Evolutionary conservation across 2,329 filamentous ascomycete genomes (phyloP), one percentile per base, ranked within the genome.

Genomic region (Colletotrichum liaoningense): DNA sequence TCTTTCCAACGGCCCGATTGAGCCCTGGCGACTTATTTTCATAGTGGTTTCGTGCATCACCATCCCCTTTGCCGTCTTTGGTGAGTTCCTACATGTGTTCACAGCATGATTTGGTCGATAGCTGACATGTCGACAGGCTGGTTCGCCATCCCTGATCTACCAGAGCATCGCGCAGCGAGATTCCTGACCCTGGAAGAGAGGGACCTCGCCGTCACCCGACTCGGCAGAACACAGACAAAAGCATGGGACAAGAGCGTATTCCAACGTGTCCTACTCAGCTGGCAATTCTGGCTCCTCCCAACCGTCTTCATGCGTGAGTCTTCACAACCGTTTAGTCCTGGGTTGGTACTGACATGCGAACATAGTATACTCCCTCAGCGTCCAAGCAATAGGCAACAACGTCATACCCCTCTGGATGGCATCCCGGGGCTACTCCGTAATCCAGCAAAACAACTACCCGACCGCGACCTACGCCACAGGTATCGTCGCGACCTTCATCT

Each of bases 371-470:
- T 86, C 84, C 0, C 81, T 86, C 3, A 83, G 82, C 24, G 82
- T 86, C 0, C 84, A 86, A 74, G 81, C 81, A 62, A 79, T 86
- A 1, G 75, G 77, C 16, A 86, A 86, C 78, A 86, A 86, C 52
- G 84, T 86, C 5, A 85, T 86, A 78, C 81, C 80, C 28, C 77
- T 85, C 22, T 86, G 84, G 84, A 84, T 86, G 81, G 81, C 81
- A 2, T 84, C 84, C 0, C 80, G 83, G 3, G 84, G 85, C 3
- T 86, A 86, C 72, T 83, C 78, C 3, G 78, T 82, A 3, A 78
- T 85, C 9, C 82, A 86, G 74, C 82, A 86, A 69, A 86, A 86
- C 76, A 85, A 84, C 73, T 86, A 85, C 62, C 84, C 84, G 0
- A 85, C 84, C 0, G 83, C 77, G 1, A 79, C 83, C 19, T 84